These are phyloP conservation scores for Acanthamoeba royreba DNA, from an alignment of 208 protist genomes.

Conservation along the genomic window DNA sequence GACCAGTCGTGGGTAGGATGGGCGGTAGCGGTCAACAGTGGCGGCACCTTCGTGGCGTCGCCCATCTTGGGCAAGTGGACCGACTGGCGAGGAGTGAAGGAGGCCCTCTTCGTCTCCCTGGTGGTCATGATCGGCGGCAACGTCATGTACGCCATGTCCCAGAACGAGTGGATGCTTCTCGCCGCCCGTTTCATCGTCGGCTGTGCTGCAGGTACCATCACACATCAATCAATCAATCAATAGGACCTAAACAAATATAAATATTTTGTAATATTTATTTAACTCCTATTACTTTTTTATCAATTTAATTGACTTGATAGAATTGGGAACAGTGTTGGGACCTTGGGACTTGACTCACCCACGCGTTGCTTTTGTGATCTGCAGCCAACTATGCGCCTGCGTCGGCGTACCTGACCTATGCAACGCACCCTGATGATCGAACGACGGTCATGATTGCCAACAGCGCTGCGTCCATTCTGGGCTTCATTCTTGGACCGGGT, in stretches of 20 bases:
- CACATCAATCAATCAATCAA: no score
- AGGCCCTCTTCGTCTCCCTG: conserved; percentile 21
- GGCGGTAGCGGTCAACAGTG: conserved; percentile 1
- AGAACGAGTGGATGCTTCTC: background rate
- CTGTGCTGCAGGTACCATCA: conserved; percentile 12
- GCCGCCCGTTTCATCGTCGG: conserved; percentile 43
- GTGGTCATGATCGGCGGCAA: conserved; percentile 35
- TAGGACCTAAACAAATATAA: no score
- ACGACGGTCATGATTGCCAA: conserved; percentile 47
- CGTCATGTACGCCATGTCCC: background rate
- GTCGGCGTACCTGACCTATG: conserved; percentile 38
- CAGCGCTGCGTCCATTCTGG: conserved; percentile 27
- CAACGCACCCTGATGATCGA: conserved; percentile 4
- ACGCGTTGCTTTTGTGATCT: background rate
- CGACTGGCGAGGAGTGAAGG: background rate
- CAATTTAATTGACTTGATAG: no score
- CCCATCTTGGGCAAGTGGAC: conserved; percentile 40
- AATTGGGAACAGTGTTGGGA: no score
- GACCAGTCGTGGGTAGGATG: background rate
- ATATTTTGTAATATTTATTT: no score
- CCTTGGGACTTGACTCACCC: background rate
- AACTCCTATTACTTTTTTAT: no score
- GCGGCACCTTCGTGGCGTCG: background rate
- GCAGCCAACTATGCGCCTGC: conserved; percentile 48
- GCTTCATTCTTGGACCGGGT: conserved; percentile 52